Base-by-base conservation (phyloP, 192 early-diverging fungal genomes). In the Dissophora ornata region DNA sequence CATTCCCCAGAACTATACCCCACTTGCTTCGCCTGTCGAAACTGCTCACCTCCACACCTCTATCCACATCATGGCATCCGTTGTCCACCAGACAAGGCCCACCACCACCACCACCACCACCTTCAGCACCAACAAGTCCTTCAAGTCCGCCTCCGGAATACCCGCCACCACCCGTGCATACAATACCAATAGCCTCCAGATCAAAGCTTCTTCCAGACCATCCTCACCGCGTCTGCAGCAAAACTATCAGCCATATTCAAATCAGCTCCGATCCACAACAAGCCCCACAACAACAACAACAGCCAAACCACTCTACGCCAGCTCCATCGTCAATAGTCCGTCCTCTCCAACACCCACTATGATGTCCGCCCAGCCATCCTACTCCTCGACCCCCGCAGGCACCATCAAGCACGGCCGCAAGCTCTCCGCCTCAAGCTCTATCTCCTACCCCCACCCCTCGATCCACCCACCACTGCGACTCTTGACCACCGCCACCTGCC, bases 401-500 rank as follows among this genome's bases (percentile, higher is more conserved):
- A 36, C n/a, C 46, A 61, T 34, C 45, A 34, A 10, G 45, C 28
- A 49, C 58, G 21, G 4, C 41, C n/a, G 3, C 53, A 38, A 36
- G 25, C 13, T 34, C 34, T 26, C 15, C 62, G 22, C 61, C 41
- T 41, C 66, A 51, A 49, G 44, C 19, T 54, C 56, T 16, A 52
- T 54, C 18, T 60, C 62, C 0, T 74, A 74, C 57, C 70, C 62
- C 21, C 70, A 74, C 33, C 54, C 70, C 3, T 64, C 70, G 0
- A 58, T 53, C 44, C 71, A 75, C 36, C 71, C 63, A 4, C 71
- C 71, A 2, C 52, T 75, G 4, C 48, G 71, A 34, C 57, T 75
- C 22, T 49, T 75, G 63, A 67, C 71, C 25, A 55, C 71, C 11
- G 71, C 71, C 30, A 75, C 71, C 16, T 75, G 71, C 44, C 44